Base-by-base conservation (phyloP, 2,329 filamentous ascomycete genomes). In the Hypoxylon sp. region DNA sequence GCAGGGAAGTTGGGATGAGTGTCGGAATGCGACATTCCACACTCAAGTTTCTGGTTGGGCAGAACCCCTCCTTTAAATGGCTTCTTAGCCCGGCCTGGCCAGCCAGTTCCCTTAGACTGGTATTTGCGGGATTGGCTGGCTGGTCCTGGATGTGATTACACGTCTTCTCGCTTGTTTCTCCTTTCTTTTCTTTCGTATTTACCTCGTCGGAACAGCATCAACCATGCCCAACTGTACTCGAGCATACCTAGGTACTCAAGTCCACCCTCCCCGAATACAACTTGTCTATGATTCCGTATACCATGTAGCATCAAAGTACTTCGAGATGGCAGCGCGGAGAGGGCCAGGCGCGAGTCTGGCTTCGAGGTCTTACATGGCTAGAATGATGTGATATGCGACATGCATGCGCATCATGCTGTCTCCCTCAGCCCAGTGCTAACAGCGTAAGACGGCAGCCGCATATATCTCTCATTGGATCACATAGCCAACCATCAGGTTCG, bases 391-490 rank as follows among this genome's bases (percentile, higher is more conserved):
- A 61, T 56, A 64, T 64, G 58, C 56, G 61, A 61, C 58, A 64
- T 64, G 58, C 56, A 63, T 64, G 55, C 61, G 57, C 63, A 64
- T 66, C 55, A 59, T 64, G 58, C 56, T 40, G 58, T 59, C 57
- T 55, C 49, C 48, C 59, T 58, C 51, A 53, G 53, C 59, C 45
- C 51, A 45, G 47, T 55, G 41, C n/a, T 49, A 58, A 47, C 48
- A 48, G 45, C 49, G 52, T 53, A 45, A 51, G 48, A 64, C 54
- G 40, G 46, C 43, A 64, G 56, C 57, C 54, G 61, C 62, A 64
- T 55, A 54, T 57, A 38, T 51, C 35, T 55, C 35, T 51, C 50
- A 58, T 62, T 61, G 57, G 58, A 54, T 29, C 24, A 24, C 43
- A 29, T 49, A 41, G 54, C 49, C 48, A 48, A 55, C 47, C 47